A percentile compares a stretch with the other conserved stretches of the same genome.
Evolutionary conservation across 2,329 filamentous ascomycete genomes (phyloP).

Genomic region (Aspergillus luchuensis): DNA sequence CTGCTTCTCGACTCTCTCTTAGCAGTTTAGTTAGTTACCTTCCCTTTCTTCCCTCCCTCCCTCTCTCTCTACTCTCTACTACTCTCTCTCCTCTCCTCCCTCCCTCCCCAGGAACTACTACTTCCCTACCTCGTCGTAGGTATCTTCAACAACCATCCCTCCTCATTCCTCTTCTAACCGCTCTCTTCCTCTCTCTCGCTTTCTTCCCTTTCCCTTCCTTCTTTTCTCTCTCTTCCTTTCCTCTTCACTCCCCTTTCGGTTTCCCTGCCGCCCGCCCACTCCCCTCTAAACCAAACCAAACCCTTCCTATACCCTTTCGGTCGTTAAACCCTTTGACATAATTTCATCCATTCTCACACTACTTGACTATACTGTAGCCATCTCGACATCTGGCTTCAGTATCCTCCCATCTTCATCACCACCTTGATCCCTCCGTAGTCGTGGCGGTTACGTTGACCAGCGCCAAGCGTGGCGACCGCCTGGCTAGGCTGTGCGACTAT

Average conservation of each 20-base stretch:
- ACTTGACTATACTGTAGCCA: constrained; percentile 5
- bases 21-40: no score
- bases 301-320: constrained; percentile 9
- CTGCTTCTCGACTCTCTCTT: neutral
- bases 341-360: neutral
- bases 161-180: neutral
- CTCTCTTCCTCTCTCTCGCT: constrained; percentile 5
- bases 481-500: constrained; percentile 31
- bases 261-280: neutral
- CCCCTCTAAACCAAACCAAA: neutral
- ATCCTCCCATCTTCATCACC: neutral
- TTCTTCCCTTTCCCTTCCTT: constrained; percentile 10
- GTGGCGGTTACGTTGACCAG: constrained; percentile 24
- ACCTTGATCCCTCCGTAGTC: neutral
- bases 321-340: constrained; percentile 2
- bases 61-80: constrained; percentile 5
- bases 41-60: neutral
- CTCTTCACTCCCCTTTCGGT: constrained; percentile 11
- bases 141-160: neutral
- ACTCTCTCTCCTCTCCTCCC: constrained; percentile 8
- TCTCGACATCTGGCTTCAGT: constrained; percentile 3
- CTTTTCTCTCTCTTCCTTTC: constrained; percentile 17
- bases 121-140: neutral
- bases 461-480: constrained; percentile 30
- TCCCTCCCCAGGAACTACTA: neutral